Evolutionary conservation across 176 grass and related monocot species (phyloP), one percentile per base, ranked within the genome.

Genomic region (Ananas comosus): DNA sequence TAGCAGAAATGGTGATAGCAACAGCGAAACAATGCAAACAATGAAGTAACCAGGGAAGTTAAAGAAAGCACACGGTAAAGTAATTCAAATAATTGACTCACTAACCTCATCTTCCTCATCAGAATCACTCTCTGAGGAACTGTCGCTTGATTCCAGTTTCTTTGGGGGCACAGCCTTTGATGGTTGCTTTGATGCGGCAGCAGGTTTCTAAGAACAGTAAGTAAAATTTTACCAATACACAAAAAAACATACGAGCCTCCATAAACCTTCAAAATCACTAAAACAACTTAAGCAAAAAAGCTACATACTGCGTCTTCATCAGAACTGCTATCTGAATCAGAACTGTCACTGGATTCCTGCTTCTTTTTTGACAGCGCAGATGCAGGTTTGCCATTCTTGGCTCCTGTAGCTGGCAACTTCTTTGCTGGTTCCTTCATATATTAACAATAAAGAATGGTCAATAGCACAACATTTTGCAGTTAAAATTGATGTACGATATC

Each of bases 101-200:
- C 52, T 11, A 18, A 87, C 80, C 68, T 87, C 72, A 4, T 87
- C 72, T 13, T 68, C 74, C 1, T 76, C 72, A 48, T 83, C 76
- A 10, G 85, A 83, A 9, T 79, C 80, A 64, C 76, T 75, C 1
- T 82, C 79, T 16, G 42, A 67, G 12, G 84, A 87, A 53, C 63
- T 68, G 4, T 85, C 83, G 65, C 78, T 69, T 22, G 74, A 50
- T 12, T 68, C 9, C 1, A 24, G 65, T 64, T 83, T 59, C 64
- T 73, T 73, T 64, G 77, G 51, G 14, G 25, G 48, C 50, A 1
- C 13, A 42, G 78, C 2, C 1, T 17, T 57, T 7, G 68, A 13
- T 1, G 53, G 6, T 63, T 75, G 79, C 72, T 82, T 82, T 50
- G 18, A 4, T 2, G 65, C 27, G 61, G 50, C 54, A 67, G 78